Evolutionary conservation across 139 green algal species (phyloP).

Genomic region (Chlorokybus atmophyticus): DNA sequence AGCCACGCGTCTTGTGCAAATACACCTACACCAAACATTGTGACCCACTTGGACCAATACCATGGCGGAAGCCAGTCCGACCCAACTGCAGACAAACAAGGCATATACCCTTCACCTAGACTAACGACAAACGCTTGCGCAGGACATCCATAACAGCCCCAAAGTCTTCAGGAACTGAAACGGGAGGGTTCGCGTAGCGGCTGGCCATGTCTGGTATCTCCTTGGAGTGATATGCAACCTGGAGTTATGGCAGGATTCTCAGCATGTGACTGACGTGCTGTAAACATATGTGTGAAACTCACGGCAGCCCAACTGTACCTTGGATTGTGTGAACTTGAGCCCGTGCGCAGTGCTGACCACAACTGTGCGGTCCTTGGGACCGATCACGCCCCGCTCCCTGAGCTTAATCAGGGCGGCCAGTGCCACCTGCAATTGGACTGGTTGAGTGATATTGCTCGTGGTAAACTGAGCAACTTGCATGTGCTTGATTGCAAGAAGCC

Average conservation of each 20-base stretch:
- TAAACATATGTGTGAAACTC: not conserved
- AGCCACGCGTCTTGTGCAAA: no score
- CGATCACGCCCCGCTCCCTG: slow-evolving; percentile 68
- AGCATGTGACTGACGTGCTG: not conserved
- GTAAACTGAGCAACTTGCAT: slow-evolving; percentile 1
- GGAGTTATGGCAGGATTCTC: not conserved
- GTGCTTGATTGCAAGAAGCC: slow-evolving; percentile 4
- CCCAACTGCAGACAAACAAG: no score
- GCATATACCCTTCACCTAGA: no score
- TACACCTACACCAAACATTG: no score
- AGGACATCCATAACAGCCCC: slow-evolving; percentile 84
- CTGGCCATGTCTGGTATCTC: slow-evolving; percentile 56
- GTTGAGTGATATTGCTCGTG: not conserved
- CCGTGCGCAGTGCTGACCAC: slow-evolving; percentile 93
- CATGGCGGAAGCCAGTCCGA: no score
- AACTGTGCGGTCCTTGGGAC: slow-evolving; percentile 73
- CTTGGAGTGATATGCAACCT: slow-evolving; percentile 70
- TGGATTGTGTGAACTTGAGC: slow-evolving; percentile 94
- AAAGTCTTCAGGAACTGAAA: slow-evolving; percentile 74
- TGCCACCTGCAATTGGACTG: slow-evolving; percentile 52
- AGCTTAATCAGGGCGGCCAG: slow-evolving; percentile 92
- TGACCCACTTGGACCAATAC: no score
- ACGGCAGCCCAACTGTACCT: slow-evolving; percentile 41
- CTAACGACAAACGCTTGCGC: not conserved
- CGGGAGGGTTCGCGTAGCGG: slow-evolving; percentile 84